Percentiles rank a stretch among this genome's conserved stretches.
Conservation (phyloP, 768 basidiomycete species). For the Dentipellis sp. region DNA sequence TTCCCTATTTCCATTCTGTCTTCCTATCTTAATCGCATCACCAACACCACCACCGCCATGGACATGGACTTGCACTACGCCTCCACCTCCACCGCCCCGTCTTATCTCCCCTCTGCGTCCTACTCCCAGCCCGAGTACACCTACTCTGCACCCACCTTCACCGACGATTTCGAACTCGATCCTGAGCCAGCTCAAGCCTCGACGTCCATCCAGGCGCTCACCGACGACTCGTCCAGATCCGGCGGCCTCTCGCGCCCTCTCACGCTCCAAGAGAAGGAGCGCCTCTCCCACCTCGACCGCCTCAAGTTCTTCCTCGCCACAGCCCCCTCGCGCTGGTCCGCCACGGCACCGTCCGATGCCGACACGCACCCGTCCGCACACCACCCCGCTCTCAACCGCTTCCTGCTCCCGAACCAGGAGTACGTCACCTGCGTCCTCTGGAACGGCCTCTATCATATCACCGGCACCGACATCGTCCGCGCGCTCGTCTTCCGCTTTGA, state of each 20-base stretch:
- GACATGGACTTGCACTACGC: neutral
- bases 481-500: conserved; percentile 93
- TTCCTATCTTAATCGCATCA: too few relatives aligned
- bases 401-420: conserved; percentile 80
- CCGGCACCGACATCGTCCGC: conserved; percentile 94
- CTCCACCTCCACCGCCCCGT: neutral
- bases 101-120: neutral
- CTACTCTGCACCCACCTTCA: neutral
- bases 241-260: conserved; percentile 45
- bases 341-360: conserved; percentile 14
- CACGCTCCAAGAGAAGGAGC: conserved; percentile 54
- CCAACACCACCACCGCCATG: neutral
- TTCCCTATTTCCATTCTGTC: neutral
- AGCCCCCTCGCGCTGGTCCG: conserved; percentile 69
- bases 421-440: conserved; percentile 89
- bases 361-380: conserved; percentile 35
- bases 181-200: conserved; percentile 3
- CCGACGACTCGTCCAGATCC: conserved; percentile 1
- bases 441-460: conserved; percentile 89
- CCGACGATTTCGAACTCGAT: conserved; percentile 13
- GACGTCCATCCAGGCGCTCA: conserved; percentile 12
- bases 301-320: conserved; percentile 88
- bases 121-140: neutral
- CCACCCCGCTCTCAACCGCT: conserved; percentile 78
- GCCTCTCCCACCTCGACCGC: conserved; percentile 65